Base-by-base conservation (phyloP, 2,329 filamentous ascomycete species). In the Mariannaea sp. region DNA sequence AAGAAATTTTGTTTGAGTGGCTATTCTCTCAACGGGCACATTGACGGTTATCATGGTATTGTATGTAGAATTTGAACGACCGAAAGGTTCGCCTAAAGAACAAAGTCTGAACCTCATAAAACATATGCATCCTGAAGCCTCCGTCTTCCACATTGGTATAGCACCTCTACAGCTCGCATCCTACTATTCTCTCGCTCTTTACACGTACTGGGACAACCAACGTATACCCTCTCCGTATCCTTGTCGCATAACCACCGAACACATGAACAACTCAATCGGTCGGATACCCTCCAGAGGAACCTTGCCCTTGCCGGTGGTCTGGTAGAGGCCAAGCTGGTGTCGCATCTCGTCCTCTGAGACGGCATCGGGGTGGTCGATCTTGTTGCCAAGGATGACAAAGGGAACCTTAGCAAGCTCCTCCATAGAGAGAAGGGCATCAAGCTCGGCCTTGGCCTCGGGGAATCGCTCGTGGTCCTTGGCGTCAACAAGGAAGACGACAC, bases 261-360 rank as follows among this genome's bases (percentile, higher is more conserved):
- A 97, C 94, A 99, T 96, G 77, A 97, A 97, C 59, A 97, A 85
- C 82, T 99, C 94, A 70, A 99, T 93, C 19, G 92, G 91, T 66
- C 92, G 83, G 75, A 96, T 96, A 27, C 91, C 91, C 80, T 96
- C 92, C 64, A 94, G 81, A 60, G 88, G 90, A 58, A 95, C 87
- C 82, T 95, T 96, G 75, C 92, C 92, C 84, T 97, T 96, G 68
- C 92, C 92, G 57, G 91, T 96, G 50, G 92, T 96, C 77, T 97
- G 93, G 78, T 95, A 97, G 69, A 99, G 77, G 59, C 94, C 94
- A 54, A 99, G 81, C 73, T 92, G 89, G 72, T 93, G 88, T 74
- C 94, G 85, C 70, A 97, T 83, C 79, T 97, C 91, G 68, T 97
- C 93, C 82, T 99, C 94, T 62, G 89, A 93, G 49, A 97, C 87